Base-by-base conservation (phyloP, 257 asterid genomes). In the Ballota nigra region DNA sequence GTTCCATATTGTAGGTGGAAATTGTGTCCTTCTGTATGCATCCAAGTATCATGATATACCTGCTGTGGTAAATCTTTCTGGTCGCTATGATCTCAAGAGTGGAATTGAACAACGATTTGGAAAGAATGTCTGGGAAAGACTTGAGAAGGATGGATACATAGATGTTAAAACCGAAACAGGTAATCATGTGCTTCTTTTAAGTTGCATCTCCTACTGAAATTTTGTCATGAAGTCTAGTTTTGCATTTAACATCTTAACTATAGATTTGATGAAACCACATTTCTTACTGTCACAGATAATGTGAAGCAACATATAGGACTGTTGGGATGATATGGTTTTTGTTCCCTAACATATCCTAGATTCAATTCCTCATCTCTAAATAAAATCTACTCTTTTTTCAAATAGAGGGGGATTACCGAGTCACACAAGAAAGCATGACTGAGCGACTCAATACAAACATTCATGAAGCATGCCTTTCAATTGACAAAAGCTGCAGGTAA, bases 61-160 rank as follows among this genome's bases (percentile, higher is more conserved):
- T 51, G 87, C 86, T 0, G 86, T 94, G 36, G 73, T 94, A 74
- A 94, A 91, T 85, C 61, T 88, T 63, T 94, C 99, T 55, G 99
- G 97, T 52, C 95, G 99, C 66, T 89, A 88, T 76, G 81, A 88
- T 72, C 80, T 91, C 69, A 86, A 89, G 75, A 74, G 77, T 79
- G 98, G 98, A 67, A 78, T 89, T 71, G 83, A 74, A 62, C 92
- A 88, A 75, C 83, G 89, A 10, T 45, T 94, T 68, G 99, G 98
- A 1, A 66, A 84, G 60, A 77, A 66, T 51, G 78, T 81, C 68
- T 41, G 83, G 77, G 87, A 91, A 81, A 79, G 61, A 66, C 82
- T 89, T 77, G 82, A 85, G 81, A 88, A 81, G 74, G 95, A 91
- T 16, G 95, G 99, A 18, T 84, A 79, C 57, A 75, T 95, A 56